phyloP scores from a whole-genome alignment of 2,329 filamentous ascomycete genomes.

The Zymoseptoria pseudotritici region DNA sequence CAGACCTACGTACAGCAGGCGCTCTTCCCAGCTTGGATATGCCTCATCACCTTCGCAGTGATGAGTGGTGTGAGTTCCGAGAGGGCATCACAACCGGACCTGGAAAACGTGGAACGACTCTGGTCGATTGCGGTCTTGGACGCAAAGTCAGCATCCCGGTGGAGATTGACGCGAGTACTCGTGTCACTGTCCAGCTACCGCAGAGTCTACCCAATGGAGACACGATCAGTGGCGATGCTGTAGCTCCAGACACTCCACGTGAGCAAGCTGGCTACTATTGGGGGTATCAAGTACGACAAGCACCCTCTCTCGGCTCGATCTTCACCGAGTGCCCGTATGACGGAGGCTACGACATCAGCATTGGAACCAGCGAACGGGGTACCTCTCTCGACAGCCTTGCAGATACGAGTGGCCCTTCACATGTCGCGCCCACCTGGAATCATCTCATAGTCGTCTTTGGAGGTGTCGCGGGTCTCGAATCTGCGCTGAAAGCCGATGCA shows the following conservation, averaged over 20 bases:
- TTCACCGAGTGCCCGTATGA: constrained; percentile 71
- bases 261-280: constrained; percentile 78
- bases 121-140: constrained; percentile 46
- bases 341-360: constrained; percentile 71
- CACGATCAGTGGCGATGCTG: constrained; percentile 25
- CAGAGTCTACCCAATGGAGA: constrained; percentile 28
- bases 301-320: constrained; percentile 59
- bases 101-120: constrained; percentile 28
- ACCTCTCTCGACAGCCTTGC: constrained; percentile 24
- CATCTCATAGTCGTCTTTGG: constrained; percentile 76
- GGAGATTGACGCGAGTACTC: constrained; percentile 60
- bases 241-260: constrained; percentile 61
- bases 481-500: constrained; percentile 57
- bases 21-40: constrained; percentile 72
- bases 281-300: constrained; percentile 68
- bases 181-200: constrained; percentile 65
- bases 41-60: constrained; percentile 69
- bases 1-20: constrained; percentile 67
- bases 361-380: constrained; percentile 78
- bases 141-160: constrained; percentile 47
- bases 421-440: constrained; percentile 37
- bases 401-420: constrained; percentile 39
- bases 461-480: constrained; percentile 71
- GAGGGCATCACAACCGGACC: constrained; percentile 60
- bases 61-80: constrained; percentile 72